Evolutionary conservation across 495 filamentous ascomycete genomes (phyloP), one percentile per base, ranked within the genome.

Genomic region (Evansstolkia leycettana): DNA sequence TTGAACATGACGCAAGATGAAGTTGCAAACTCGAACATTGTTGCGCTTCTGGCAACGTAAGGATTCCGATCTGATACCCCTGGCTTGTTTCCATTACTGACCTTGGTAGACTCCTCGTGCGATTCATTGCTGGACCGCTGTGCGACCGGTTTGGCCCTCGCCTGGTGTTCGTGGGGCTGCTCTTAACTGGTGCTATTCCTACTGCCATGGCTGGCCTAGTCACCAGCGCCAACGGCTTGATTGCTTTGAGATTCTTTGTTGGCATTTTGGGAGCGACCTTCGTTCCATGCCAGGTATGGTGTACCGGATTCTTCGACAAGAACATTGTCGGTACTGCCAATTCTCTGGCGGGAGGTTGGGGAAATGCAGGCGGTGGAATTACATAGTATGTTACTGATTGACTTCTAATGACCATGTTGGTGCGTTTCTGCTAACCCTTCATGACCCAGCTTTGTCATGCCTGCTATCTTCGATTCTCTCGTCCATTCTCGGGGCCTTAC

Each of bases 271-370:
- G 89, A 19, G 89, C 81, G 0, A 73, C 73, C 4, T 96, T 96
- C 42, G 88, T 96, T 2, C 89, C 89, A 2, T 95, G 89, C 55
- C 89, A 94, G 46, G 89, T 95, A 6, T 96, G 89, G 88, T 83
- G 80, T 18, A 94, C 89, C 0, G 87, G 82, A 1, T 95, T 89
- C 66, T 94, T 90, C 48, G 89, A 96, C 63, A 94, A 93, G 65
- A 92, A 84, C 49, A 74, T 95, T 12, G 83, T 96, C 15, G 89
- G 89, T 23, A 84, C 84, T 3, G 84, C 88, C 38, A 96, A 94
- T 49, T 78, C 85, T 6, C 59, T 96, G 2, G 78, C 86, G 9
- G 89, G 74, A 33, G 89, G 89, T 2, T 77, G 81, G 54, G 89
- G 89, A 24, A 96, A 95, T 41, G 73, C 87, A 23, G 89, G 89